Evolutionary conservation across 768 basidiomycete species (phyloP).

Genomic region (Boletus rubropictus): DNA sequence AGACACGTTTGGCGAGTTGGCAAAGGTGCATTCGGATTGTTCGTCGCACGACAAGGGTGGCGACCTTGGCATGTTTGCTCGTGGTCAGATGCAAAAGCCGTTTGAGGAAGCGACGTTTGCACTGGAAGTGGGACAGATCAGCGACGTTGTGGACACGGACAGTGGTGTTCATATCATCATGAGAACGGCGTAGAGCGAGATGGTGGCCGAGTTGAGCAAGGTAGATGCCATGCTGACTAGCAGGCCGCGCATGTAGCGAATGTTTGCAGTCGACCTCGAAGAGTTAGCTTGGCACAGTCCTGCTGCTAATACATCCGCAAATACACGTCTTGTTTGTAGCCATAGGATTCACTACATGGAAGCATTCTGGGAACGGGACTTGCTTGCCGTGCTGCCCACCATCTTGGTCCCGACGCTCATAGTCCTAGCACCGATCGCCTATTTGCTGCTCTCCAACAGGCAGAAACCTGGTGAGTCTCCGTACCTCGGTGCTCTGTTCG

Average conservation of each 20-base stretch:
- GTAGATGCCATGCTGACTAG: background rate
- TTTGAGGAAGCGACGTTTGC: constrained; percentile 87
- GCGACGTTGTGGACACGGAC: constrained; percentile 80
- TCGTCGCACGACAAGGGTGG: constrained; percentile 77
- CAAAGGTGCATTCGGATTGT: constrained; percentile 78
- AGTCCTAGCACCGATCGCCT: constrained; percentile 14
- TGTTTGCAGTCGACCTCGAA: background rate
- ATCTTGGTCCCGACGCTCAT: constrained; percentile 7
- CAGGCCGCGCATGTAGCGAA: background rate
- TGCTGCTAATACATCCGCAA: background rate
- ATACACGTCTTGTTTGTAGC: too few species aligned
- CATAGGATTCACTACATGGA: background rate
- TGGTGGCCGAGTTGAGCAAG: background rate
- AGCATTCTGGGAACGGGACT: constrained; percentile 1
- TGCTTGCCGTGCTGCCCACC: constrained; percentile 6
- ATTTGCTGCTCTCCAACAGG: constrained; percentile 9
- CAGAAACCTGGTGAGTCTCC: constrained; percentile 15
- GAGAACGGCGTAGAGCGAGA: constrained; percentile 57
- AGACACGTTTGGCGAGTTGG: constrained; percentile 72
- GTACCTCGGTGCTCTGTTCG: background rate
- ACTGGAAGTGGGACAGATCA: constrained; percentile 69
- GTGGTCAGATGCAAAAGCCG: constrained; percentile 92
- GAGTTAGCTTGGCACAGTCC: background rate
- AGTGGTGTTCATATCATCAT: constrained; percentile 94
- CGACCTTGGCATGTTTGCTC: constrained; percentile 83